Percentiles rank a stretch among this genome's conserved stretches.
Evolutionary conservation across 371 early-diverging fungal species (phyloP).

Genomic region (Mortierella sp.): DNA sequence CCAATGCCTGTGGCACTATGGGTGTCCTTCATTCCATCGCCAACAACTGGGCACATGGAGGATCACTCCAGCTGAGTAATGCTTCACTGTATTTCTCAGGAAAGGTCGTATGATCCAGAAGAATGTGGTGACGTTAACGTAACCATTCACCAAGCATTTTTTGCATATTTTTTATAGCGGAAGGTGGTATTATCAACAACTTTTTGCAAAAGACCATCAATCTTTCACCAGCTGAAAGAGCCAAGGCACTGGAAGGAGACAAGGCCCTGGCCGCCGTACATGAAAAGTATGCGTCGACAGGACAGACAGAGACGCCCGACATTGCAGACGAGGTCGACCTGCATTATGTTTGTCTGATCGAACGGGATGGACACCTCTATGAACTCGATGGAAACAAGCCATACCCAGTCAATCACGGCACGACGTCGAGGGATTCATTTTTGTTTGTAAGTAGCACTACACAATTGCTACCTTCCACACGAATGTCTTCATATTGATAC

Average conservation of each 20-base stretch:
- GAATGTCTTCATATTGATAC: no score
- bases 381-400: constrained; percentile 90
- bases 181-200: constrained; percentile 54
- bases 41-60: constrained; percentile 62
- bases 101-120: no score
- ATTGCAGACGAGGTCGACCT: constrained; percentile 78
- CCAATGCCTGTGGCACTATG: constrained; percentile 94
- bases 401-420: constrained; percentile 89
- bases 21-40: constrained; percentile 81
- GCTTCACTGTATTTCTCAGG: background rate
- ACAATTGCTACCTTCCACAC: no score
- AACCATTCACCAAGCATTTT: background rate
- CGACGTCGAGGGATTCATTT: constrained; percentile 60
- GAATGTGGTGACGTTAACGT: no score
- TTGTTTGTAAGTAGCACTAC: constrained; percentile 59
- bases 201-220: constrained; percentile 70
- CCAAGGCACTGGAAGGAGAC: constrained; percentile 71
- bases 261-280: constrained; percentile 71
- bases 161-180: constrained; percentile 14
- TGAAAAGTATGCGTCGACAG: constrained; percentile 68
- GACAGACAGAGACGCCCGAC: constrained; percentile 83
- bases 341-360: constrained; percentile 89
- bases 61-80: constrained; percentile 32
- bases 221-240: constrained; percentile 78
- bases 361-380: constrained; percentile 78